Percentiles rank a stretch among this genome's conserved stretches.
Conservation (phyloP, 192 early-diverging fungal species). For the Backusella sp. region DNA sequence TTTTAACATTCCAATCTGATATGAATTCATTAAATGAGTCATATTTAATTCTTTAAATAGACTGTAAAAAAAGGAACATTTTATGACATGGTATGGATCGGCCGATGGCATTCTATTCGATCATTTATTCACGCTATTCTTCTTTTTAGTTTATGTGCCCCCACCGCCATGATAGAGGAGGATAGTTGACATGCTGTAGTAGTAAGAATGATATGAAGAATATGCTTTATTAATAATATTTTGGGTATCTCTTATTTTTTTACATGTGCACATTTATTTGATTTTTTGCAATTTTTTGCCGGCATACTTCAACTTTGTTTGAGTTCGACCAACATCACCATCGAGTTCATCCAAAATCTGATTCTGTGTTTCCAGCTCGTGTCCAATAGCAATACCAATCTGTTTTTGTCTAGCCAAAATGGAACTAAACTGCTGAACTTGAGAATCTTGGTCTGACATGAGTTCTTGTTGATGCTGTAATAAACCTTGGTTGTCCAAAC, state of each 20-base stretch:
- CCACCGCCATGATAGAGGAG: neutral
- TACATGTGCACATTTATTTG: constrained; percentile 31
- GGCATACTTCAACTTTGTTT: constrained; percentile 71
- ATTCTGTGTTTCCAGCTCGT: constrained; percentile 93
- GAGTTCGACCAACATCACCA: constrained; percentile 73
- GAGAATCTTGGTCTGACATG: constrained; percentile 83
- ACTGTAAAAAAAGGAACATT: too few relatives aligned
- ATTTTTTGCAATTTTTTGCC: constrained; percentile 78
- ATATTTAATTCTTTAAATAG: neutral
- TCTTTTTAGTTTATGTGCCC: neutral
- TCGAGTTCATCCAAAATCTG: constrained; percentile 84
- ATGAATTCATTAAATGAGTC: neutral
- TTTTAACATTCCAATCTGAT: neutral
- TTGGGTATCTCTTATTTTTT: neutral
- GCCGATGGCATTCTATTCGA: neutral
- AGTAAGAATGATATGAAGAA: neutral
- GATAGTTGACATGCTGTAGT: neutral
- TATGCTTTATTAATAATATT: neutral
- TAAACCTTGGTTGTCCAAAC: constrained; percentile 73
- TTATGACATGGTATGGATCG: too few relatives aligned
- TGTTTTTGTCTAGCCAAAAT: constrained; percentile 83
- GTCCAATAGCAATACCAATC: constrained; percentile 81
- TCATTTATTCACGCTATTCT: too few relatives aligned
- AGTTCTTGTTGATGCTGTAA: constrained; percentile 72
- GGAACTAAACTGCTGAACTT: constrained; percentile 70